Conservation (phyloP, 176 grass and related monocot species). For the Puya raimondii region DNA sequence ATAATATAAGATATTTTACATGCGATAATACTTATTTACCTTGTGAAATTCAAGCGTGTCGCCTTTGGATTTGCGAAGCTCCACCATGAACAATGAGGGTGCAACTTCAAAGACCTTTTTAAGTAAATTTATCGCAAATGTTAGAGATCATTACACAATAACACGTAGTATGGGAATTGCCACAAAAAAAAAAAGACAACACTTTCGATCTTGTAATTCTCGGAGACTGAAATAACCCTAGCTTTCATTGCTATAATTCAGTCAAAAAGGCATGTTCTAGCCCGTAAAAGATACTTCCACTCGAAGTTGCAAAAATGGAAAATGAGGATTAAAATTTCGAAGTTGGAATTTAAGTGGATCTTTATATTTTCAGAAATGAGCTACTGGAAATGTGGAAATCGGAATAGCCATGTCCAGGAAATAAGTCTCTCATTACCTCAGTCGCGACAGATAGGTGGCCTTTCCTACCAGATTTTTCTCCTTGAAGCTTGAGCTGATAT, state of each 20-base stretch:
- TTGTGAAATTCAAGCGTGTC: slow-evolving; percentile 92
- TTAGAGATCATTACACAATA: slow-evolving; percentile 18
- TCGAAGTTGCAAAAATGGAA: too few species aligned
- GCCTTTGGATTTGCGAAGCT: slow-evolving; percentile 81
- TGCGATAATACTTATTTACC: slow-evolving; percentile 21
- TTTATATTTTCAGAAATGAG: too few species aligned
- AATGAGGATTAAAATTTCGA: neutral
- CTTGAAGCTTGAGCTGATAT: slow-evolving; percentile 85
- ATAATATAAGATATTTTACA: neutral
- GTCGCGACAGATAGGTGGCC: slow-evolving; percentile 91
- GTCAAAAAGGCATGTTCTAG: too few species aligned
- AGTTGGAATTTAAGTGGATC: neutral
- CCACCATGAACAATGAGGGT: slow-evolving; percentile 83
- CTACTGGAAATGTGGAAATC: neutral
- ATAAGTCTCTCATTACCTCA: slow-evolving; percentile 36
- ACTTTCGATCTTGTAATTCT: neutral
- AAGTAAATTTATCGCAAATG: slow-evolving; percentile 6
- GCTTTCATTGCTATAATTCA: too few species aligned
- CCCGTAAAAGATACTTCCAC: too few species aligned
- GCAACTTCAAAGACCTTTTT: slow-evolving; percentile 87
- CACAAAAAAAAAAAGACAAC: too few species aligned
- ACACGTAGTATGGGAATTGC: neutral
- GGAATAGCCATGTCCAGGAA: neutral
- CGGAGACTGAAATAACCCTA: too few species aligned
- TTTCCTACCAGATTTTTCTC: slow-evolving; percentile 90